Percentiles rank a stretch among this genome's conserved stretches.
Evolutionary conservation across 495 filamentous ascomycete genomes (phyloP).

Genomic region (Hypoxylon lenormandii): DNA sequence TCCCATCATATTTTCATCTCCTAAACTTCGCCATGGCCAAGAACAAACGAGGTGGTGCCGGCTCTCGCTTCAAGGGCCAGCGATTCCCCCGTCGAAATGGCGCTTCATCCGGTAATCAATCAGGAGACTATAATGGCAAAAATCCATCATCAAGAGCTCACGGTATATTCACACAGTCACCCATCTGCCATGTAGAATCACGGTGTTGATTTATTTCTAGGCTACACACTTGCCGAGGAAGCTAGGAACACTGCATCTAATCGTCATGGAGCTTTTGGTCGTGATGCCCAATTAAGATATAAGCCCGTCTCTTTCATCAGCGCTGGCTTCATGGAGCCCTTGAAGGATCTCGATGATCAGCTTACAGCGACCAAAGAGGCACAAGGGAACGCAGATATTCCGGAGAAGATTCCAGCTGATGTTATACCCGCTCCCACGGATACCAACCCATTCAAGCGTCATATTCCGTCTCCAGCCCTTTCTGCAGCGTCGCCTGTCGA

Average conservation of each 20-base stretch:
- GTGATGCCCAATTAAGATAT: slow-evolving; percentile 59
- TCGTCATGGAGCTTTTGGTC: slow-evolving; percentile 54
- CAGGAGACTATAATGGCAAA: slow-evolving; percentile 30
- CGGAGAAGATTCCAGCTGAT: not conserved
- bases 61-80: slow-evolving; percentile 17
- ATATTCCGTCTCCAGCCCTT: not conserved
- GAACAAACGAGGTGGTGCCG: slow-evolving; percentile 26
- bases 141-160: slow-evolving; percentile 18
- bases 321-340: slow-evolving; percentile 70
- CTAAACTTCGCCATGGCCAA: slow-evolving; percentile 25
- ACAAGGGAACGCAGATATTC: not conserved
- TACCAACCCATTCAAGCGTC: not conserved
- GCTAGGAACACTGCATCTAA: slow-evolving; percentile 79
- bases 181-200: not conserved
- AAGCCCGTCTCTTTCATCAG: slow-evolving; percentile 79
- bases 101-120: slow-evolving; percentile 2
- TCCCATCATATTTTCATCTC: slow-evolving; percentile 1
- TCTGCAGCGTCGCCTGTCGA: slow-evolving; percentile 6
- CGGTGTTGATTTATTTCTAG: slow-evolving; percentile 39
- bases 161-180: slow-evolving; percentile 27
- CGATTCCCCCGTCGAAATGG: slow-evolving; percentile 23
- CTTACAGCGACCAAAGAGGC: slow-evolving; percentile 12
- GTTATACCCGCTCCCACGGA: not conserved
- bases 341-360: slow-evolving; percentile 50
- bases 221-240: slow-evolving; percentile 77